Percentiles rank a stretch among this genome's conserved stretches.
These are phyloP conservation scores for Thermothielavioides terrestris DNA, from an alignment of 495 filamentous ascomycete genomes.

Conservation along the genomic window DNA sequence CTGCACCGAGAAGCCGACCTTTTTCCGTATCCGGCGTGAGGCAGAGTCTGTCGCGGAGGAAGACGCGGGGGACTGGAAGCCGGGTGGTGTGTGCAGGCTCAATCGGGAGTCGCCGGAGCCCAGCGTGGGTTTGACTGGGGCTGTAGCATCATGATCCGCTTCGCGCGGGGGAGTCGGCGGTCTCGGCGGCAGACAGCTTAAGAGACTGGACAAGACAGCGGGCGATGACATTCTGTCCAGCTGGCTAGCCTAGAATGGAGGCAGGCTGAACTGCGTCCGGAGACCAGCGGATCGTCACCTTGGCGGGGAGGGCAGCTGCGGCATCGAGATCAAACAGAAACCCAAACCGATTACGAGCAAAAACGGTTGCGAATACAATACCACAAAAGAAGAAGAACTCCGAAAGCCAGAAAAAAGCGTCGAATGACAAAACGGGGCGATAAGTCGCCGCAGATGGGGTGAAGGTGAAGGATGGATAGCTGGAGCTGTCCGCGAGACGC, in stretches of 20 bases:
- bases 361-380: conserved; percentile 1
- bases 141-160: conserved; percentile 30
- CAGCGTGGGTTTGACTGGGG: conserved; percentile 14
- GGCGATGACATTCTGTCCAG: conserved; percentile 42
- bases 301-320: neutral
- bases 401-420: conserved; percentile 7
- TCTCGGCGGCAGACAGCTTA: conserved; percentile 39
- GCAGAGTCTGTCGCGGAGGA: conserved; percentile 56
- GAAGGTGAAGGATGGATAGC: neutral
- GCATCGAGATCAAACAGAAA: conserved; percentile 5
- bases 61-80: conserved; percentile 33
- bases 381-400: neutral
- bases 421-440: neutral
- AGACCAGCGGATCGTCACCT: conserved; percentile 15
- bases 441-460: conserved; percentile 4
- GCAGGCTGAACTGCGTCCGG: conserved; percentile 8
- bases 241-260: conserved; percentile 8
- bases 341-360: neutral
- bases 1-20: conserved; percentile 66
- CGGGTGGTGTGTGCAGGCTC: conserved; percentile 42
- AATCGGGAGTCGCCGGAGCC: conserved; percentile 27
- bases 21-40: conserved; percentile 49
- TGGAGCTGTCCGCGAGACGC: neutral
- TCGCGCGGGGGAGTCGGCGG: conserved; percentile 50
- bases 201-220: conserved; percentile 31